These are phyloP conservation scores for Limnomonas spitsbergensis DNA, from an alignment of 139 green algal species.

Conservation along the genomic window DNA sequence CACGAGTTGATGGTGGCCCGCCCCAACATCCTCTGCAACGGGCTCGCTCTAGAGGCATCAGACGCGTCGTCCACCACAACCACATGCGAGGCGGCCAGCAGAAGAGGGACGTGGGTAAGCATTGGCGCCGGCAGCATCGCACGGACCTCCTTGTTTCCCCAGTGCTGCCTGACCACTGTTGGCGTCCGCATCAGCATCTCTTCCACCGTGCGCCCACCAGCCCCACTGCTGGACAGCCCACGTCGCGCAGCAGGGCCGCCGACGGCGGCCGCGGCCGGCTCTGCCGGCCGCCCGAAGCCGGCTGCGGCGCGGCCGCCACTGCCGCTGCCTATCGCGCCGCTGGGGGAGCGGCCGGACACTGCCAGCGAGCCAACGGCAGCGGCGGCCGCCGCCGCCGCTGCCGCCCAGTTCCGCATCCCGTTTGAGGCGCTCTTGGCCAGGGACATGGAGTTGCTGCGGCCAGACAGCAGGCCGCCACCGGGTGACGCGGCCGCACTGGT, in stretches of 20 bases:
- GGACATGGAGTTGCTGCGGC: neutral
- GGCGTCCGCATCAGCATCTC: constrained; percentile 1
- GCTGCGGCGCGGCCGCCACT: neutral
- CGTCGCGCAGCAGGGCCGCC: neutral
- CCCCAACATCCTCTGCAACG: too few relatives aligned
- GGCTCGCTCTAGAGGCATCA: too few relatives aligned
- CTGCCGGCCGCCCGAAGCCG: neutral
- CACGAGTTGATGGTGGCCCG: too few relatives aligned
- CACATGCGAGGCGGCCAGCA: too few relatives aligned
- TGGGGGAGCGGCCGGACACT: neutral
- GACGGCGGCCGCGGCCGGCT: neutral
- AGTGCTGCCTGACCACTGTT: neutral
- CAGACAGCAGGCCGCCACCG: neutral
- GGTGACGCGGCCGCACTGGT: neutral
- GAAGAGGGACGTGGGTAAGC: neutral
- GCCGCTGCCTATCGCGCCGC: neutral
- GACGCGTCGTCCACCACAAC: too few relatives aligned
- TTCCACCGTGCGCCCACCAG: neutral
- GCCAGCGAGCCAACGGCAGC: neutral
- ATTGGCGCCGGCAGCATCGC: neutral
- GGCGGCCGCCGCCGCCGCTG: neutral
- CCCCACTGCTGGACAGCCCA: too few relatives aligned
- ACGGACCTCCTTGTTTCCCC: neutral
- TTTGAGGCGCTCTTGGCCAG: neutral
- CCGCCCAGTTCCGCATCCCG: neutral